Base-by-base conservation (phyloP, 257 asterid species). In the Lavandula angustifolia region DNA sequence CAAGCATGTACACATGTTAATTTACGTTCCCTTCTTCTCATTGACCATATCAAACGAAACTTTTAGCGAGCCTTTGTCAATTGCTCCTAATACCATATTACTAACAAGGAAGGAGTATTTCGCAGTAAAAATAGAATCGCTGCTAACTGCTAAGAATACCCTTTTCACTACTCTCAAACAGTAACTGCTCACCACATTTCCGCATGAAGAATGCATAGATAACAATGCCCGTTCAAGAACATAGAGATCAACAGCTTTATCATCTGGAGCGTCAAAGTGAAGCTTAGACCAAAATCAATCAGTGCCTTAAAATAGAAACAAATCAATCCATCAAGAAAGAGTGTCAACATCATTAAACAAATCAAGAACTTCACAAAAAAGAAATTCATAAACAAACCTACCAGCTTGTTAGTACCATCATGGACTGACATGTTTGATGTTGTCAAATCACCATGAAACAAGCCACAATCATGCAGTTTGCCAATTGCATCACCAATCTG, bases 171-270 rank as follows among this genome's bases (percentile, higher is more conserved):
- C 6, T 9, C 47, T 17, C 42, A 29, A 62, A n/a, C n/a, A n/a
- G n/a, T n/a, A n/a, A n/a, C n/a, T 41, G 59, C 88, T 78, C 72
- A 91, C 98, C 91, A 86, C 94, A 80, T 88, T 81, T 53, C 98
- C 98, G 33, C 98, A 91, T 41, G 96, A 87, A 75, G 97, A 91
- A 78, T 91, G 96, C 97, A 91, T 85, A 4, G 97, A 84, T 50
- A 87, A 80, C 80, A 91, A 70, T 18, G 97, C 97, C 97, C n/a
- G 81, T 81, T 91, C 97, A 34, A 91, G 95, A 64, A 91, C 96
- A 73, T 91, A 90, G 18, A 90, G 79, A 78, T 90, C 97, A 41
- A 90, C 96, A 40, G 96, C 97, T 82, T 90, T 90, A 73, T 91
- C 96, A 79, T 91, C 97, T 12, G 96, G 97, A 91, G 92, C 14